phyloP scores from a whole-genome alignment of 352 stramenopile genomes.

The Pythium guiyangense region DNA sequence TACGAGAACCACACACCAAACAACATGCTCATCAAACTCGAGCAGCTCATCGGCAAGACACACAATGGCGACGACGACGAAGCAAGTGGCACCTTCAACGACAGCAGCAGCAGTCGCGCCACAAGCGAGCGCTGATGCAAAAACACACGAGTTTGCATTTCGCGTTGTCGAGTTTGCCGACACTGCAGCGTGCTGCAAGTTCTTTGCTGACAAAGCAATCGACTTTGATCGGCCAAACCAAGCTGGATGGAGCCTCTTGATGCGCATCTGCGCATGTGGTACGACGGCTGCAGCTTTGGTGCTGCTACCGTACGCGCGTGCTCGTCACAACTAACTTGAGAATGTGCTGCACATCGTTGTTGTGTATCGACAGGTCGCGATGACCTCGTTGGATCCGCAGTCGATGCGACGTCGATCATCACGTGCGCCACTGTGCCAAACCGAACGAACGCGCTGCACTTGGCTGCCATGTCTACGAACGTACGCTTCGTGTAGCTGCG shows the following conservation, averaged over 20 bases:
- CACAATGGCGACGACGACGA: not conserved
- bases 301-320: too few species aligned
- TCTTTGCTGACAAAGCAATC: slow-evolving; percentile 50
- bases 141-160: slow-evolving; percentile 69
- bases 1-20: not conserved
- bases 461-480: slow-evolving; percentile 71
- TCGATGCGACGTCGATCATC: slow-evolving; percentile 56
- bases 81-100: not conserved
- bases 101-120: not conserved
- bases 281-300: slow-evolving; percentile 1
- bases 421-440: slow-evolving; percentile 53
- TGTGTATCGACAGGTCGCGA: slow-evolving; percentile 34
- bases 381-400: slow-evolving; percentile 51
- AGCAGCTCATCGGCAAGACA: not conserved
- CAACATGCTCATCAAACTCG: not conserved
- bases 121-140: slow-evolving; percentile 2
- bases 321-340: not conserved
- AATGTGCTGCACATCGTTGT: slow-evolving; percentile 1
- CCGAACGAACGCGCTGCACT: slow-evolving; percentile 69
- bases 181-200: slow-evolving; percentile 45
- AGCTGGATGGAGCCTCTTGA: slow-evolving; percentile 74
- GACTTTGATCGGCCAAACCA: slow-evolving; percentile 56
- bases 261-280: slow-evolving; percentile 77
- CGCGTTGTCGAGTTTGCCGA: slow-evolving; percentile 75
- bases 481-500: slow-evolving; percentile 19